Percentiles rank a stretch among this genome's conserved stretches.
phyloP scores from a whole-genome alignment of 768 basidiomycete species.

The Kwoniella bestiolae region DNA sequence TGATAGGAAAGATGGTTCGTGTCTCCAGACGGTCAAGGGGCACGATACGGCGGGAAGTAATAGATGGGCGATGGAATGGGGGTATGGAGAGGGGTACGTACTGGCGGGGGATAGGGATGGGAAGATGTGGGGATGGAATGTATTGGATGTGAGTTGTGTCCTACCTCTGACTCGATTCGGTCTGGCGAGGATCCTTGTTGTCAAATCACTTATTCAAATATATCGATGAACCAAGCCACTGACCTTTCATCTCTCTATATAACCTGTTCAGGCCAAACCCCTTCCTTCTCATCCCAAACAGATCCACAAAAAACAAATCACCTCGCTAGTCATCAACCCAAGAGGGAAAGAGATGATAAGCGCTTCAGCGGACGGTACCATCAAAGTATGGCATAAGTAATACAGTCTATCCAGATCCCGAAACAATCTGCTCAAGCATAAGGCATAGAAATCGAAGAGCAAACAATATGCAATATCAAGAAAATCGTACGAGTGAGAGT shows the following conservation, averaged over 20 bases:
- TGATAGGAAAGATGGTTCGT: conserved; percentile 75
- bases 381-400: conserved; percentile 73
- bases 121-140: conserved; percentile 86
- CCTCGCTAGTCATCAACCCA: conserved; percentile 89
- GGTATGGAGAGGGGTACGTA: conserved; percentile 77
- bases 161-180: too few relatives aligned
- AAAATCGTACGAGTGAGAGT: too few relatives aligned
- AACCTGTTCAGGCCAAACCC: conserved; percentile 78
- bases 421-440: too few relatives aligned
- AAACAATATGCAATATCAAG: too few relatives aligned
- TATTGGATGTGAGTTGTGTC: conserved; percentile 76
- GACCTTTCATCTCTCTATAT: too few relatives aligned
- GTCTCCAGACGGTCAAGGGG: conserved; percentile 82
- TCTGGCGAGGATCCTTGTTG: background rate
- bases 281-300: conserved; percentile 62
- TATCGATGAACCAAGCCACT: too few relatives aligned
- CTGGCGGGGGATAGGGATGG: conserved; percentile 91
- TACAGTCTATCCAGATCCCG: too few relatives aligned
- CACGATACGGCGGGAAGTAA: conserved; percentile 76
- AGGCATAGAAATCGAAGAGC: too few relatives aligned
- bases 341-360: conserved; percentile 83
- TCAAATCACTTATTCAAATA: too few relatives aligned
- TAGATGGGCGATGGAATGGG: conserved; percentile 64
- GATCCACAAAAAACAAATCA: conserved; percentile 80
- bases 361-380: conserved; percentile 73